A percentile compares a stretch with the other conserved stretches of the same genome.
Evolutionary conservation across 495 filamentous ascomycete species (phyloP).

Genomic region (Poronia punctata): DNA sequence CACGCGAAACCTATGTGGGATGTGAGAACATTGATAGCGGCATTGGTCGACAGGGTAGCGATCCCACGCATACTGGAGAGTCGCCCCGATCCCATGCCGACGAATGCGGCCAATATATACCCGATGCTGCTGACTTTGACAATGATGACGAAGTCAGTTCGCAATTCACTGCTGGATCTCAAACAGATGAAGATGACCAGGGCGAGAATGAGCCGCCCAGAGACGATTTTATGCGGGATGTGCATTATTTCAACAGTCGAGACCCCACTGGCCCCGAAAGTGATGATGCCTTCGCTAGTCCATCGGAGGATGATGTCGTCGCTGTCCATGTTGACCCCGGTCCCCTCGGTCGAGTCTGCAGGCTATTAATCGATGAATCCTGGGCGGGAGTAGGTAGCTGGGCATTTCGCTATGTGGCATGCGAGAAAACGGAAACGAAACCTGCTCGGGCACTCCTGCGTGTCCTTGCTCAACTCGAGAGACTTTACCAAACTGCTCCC

Average conservation of each 20-base stretch:
- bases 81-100: no score
- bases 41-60: no score
- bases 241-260: slow-evolving; percentile 12
- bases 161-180: slow-evolving; percentile 4
- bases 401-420: slow-evolving; percentile 9
- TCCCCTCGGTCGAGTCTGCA: slow-evolving; percentile 9
- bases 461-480: slow-evolving; percentile 17
- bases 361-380: slow-evolving; percentile 7
- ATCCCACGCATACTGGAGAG: no score
- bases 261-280: slow-evolving; percentile 3
- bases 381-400: slow-evolving; percentile 14
- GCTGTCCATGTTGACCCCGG: slow-evolving; percentile 8
- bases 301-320: slow-evolving; percentile 14
- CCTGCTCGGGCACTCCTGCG: slow-evolving; percentile 11
- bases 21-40: no score
- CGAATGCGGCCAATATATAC: no score
- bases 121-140: background rate
- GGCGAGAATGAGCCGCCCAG: slow-evolving; percentile 2
- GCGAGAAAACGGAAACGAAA: slow-evolving; percentile 4
- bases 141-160: background rate
- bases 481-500: slow-evolving; percentile 11
- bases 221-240: slow-evolving; percentile 17
- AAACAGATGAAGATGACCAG: slow-evolving; percentile 4
- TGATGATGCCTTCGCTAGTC: slow-evolving; percentile 6
- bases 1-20: no score